Evolutionary conservation across 257 asterid genomes (phyloP).

Genomic region (Solanum corneliomulleri): DNA sequence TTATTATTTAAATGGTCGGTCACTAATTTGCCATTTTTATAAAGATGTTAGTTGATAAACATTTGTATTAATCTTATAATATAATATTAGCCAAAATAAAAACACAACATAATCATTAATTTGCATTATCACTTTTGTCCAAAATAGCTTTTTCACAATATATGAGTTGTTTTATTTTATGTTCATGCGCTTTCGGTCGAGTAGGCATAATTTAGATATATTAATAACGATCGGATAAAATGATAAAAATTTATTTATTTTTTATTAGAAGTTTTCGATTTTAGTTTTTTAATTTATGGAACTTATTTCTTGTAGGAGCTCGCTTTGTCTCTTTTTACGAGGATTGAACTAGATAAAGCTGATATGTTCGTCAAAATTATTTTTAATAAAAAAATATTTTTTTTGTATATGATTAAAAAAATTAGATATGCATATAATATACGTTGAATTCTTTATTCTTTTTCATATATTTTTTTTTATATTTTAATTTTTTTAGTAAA

Average conservation of each 20-base stretch:
- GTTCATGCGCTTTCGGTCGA: background rate
- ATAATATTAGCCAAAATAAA: background rate
- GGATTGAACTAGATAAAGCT: too few relatives aligned
- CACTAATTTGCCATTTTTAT: background rate
- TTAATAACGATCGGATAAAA: too few relatives aligned
- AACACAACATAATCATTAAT: background rate
- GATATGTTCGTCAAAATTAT: rapidly evolving
- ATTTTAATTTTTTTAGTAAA: too few relatives aligned
- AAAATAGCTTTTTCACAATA: background rate
- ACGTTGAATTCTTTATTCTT: background rate
- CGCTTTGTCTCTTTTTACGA: too few relatives aligned
- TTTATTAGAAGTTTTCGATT: too few relatives aligned
- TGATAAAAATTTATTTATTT: too few relatives aligned
- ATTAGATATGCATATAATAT: too few relatives aligned
- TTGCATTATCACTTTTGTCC: background rate
- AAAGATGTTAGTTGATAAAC: background rate
- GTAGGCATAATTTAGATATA: background rate
- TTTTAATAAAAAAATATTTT: too few relatives aligned
- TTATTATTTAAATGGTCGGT: background rate
- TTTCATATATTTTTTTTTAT: too few relatives aligned
- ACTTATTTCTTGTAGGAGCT: too few relatives aligned
- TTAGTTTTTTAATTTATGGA: too few relatives aligned
- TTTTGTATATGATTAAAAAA: too few relatives aligned
- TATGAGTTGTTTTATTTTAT: background rate
- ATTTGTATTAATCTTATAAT: background rate